Conservation (phyloP, 169 alveolate species). For the Cryptosporidium bovis region DNA sequence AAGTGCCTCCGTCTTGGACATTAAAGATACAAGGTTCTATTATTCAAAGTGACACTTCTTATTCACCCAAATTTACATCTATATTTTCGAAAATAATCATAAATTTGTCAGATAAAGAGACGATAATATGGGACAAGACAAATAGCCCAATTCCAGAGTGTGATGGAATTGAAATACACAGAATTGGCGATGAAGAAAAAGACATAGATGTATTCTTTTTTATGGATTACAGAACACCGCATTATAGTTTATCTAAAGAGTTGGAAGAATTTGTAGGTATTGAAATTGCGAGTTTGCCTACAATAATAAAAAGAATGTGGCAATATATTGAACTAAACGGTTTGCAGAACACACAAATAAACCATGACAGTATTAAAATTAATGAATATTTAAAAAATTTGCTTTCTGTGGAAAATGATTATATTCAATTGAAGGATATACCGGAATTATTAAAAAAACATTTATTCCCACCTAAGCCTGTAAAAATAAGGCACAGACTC, state of each 20-base stretch:
- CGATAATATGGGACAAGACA: constrained; percentile 75
- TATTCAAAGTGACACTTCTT: constrained; percentile 58
- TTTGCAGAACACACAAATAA: constrained; percentile 72
- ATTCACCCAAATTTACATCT: constrained; percentile 73
- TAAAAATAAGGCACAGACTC: constrained; percentile 30
- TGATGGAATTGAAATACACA: constrained; percentile 77
- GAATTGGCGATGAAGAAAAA: constrained; percentile 73
- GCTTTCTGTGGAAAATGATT: constrained; percentile 3
- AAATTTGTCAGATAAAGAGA: constrained; percentile 74
- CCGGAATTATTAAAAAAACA: constrained; percentile 54
- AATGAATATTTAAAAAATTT: constrained; percentile 21
- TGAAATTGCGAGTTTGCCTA: constrained; percentile 67
- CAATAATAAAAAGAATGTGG: constrained; percentile 75
- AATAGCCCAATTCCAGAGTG: constrained; percentile 76
- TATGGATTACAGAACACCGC: constrained; percentile 75
- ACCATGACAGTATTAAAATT: constrained; percentile 33
- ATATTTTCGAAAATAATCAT: constrained; percentile 70
- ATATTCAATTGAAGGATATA: constrained; percentile 35
- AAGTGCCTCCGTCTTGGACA: constrained; percentile 76
- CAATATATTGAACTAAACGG: constrained; percentile 72
- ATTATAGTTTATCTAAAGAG: constrained; percentile 67
- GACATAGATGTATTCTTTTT: constrained; percentile 73
- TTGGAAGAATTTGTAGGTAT: constrained; percentile 74
- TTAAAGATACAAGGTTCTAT: constrained; percentile 76
- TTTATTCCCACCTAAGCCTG: constrained; percentile 61